These are phyloP conservation scores for Phytophthora agathidicida DNA, from an alignment of 352 stramenopile genomes.

Conservation along the genomic window DNA sequence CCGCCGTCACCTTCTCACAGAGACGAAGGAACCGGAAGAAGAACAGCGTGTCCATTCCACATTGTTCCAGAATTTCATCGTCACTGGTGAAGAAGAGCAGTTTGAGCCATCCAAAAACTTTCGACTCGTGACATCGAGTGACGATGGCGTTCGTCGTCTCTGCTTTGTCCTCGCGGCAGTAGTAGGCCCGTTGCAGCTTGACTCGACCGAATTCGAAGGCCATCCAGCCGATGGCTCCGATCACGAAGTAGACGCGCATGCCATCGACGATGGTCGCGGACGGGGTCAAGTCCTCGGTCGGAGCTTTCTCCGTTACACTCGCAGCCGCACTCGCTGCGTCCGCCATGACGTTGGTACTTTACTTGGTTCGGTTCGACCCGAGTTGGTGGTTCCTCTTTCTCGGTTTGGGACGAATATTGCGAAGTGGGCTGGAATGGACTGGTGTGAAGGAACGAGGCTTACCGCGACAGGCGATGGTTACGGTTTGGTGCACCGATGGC, in stretches of 20 bases:
- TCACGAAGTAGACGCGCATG: constrained; percentile 68
- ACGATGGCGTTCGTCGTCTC: constrained; percentile 62
- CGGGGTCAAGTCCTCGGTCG: constrained; percentile 61
- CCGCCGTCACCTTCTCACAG: constrained; percentile 70
- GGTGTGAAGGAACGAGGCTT: constrained; percentile 3
- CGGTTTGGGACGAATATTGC: not conserved
- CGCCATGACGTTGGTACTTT: constrained; percentile 22
- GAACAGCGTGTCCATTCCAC: constrained; percentile 83
- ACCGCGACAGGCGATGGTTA: constrained; percentile 1
- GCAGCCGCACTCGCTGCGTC: constrained; percentile 34
- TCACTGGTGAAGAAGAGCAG: constrained; percentile 66
- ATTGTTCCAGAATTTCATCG: constrained; percentile 70
- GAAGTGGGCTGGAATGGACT: constrained; percentile 16
- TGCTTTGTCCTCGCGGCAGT: constrained; percentile 65
- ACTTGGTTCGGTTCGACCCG: no score
- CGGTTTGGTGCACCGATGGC: no score
- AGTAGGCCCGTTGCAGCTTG: constrained; percentile 70
- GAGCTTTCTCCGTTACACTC: constrained; percentile 35
- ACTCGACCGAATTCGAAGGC: constrained; percentile 67
- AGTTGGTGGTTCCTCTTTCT: no score
- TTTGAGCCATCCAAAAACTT: constrained; percentile 60
- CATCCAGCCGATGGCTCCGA: constrained; percentile 68
- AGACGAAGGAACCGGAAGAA: constrained; percentile 78
- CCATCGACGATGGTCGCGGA: constrained; percentile 70
- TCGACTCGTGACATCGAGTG: constrained; percentile 35